These are phyloP conservation scores for Sarocladium brachiariae DNA, from an alignment of 2,329 filamentous ascomycete species.

Conservation along the genomic window DNA sequence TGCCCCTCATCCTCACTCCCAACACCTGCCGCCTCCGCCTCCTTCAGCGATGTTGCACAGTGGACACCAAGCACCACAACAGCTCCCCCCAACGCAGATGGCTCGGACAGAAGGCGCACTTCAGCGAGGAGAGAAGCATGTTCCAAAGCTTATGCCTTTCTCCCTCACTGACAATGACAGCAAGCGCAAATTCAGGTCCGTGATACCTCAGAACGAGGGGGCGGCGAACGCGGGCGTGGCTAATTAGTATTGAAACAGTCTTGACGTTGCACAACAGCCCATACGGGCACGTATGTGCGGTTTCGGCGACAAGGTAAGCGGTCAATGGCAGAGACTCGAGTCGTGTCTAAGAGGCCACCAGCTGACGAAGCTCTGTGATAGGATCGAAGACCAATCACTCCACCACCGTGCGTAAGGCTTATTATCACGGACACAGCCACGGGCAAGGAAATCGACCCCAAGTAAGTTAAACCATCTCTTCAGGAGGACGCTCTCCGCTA, in stretches of 20 bases:
- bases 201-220: neutral
- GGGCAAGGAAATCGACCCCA: constrained; percentile 75
- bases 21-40: constrained; percentile 7
- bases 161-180: constrained; percentile 2
- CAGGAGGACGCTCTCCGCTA: neutral
- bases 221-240: too few species aligned
- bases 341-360: neutral
- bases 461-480: constrained; percentile 44
- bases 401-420: constrained; percentile 83
- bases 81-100: neutral
- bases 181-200: neutral
- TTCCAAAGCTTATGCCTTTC: neutral
- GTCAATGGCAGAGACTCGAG: constrained; percentile 3
- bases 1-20: neutral
- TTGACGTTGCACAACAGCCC: constrained; percentile 84
- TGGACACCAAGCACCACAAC: neutral
- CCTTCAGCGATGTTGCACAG: neutral
- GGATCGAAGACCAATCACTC: constrained; percentile 93
- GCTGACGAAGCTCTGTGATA: constrained; percentile 28
- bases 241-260: constrained; percentile 37
- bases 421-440: constrained; percentile 69
- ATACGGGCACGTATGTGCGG: constrained; percentile 95
- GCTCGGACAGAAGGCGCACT: neutral
- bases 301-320: constrained; percentile 86
- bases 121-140: neutral